A percentile compares a stretch with the other conserved stretches of the same genome.
phyloP scores from a whole-genome alignment of 768 basidiomycete genomes.

The Leucogyrophana mollusca region DNA sequence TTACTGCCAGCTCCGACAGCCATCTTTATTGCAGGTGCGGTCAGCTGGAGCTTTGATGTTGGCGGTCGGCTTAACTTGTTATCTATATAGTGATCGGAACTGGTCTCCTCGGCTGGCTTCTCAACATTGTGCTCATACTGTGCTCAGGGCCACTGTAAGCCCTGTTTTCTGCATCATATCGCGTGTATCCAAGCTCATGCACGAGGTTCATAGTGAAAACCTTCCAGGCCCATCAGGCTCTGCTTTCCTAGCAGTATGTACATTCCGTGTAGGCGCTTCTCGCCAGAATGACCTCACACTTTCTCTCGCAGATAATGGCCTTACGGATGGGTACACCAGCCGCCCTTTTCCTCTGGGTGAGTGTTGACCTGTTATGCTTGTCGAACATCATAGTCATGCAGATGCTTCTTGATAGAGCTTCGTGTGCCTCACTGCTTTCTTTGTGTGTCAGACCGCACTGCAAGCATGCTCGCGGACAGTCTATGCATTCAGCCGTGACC shows the following conservation, averaged over 20 bases:
- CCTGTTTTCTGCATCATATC: not conserved
- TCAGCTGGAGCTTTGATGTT: not conserved
- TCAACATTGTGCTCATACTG: conserved; percentile 85
- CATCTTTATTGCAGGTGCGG: conserved; percentile 53
- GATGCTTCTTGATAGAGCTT: conserved; percentile 49
- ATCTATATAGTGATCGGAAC: conserved; percentile 60
- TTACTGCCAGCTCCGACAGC: conserved; percentile 46
- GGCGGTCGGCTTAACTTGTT: not conserved
- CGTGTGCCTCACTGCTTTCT: conserved; percentile 85
- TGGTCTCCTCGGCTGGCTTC: conserved; percentile 77
- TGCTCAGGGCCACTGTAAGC: conserved; percentile 76
- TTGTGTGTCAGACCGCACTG: conserved; percentile 76
- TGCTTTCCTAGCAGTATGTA: conserved; percentile 64
- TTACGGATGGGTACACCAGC: conserved; percentile 75
- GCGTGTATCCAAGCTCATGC: not conserved
- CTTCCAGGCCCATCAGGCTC: conserved; percentile 71
- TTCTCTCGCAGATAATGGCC: conserved; percentile 61
- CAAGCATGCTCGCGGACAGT: conserved; percentile 82
- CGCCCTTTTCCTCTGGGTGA: conserved; percentile 76
- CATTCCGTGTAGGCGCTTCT: not conserved
- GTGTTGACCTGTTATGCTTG: conserved; percentile 6
- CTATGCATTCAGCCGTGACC: conserved; percentile 83
- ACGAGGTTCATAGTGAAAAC: conserved; percentile 39
- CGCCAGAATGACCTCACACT: not conserved
- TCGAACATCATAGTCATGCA: not conserved